Evolutionary conservation across 164 flowering plant genomes (phyloP).

Genomic region (Magnolia officinalis): DNA sequence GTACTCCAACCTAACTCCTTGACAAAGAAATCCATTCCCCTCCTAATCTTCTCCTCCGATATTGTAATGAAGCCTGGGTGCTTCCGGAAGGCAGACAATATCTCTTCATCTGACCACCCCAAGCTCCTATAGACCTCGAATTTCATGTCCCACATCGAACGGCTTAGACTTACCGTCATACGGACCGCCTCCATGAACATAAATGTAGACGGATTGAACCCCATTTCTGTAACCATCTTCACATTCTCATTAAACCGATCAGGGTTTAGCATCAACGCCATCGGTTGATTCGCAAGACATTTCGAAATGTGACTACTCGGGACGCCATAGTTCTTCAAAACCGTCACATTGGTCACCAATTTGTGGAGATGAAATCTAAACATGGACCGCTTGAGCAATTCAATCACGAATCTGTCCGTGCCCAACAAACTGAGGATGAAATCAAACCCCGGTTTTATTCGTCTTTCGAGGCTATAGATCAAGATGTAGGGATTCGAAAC

Average conservation of each 20-base stretch:
- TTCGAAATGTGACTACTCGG: conserved; percentile 1
- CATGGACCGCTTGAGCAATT: conserved; percentile 3
- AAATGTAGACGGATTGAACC: conserved; percentile 10
- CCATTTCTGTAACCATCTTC: conserved; percentile 10
- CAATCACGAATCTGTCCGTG: background rate
- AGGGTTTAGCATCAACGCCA: background rate
- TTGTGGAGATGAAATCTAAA: background rate
- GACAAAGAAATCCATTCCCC: conserved; percentile 14
- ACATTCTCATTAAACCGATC: conserved; percentile 5
- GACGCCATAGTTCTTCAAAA: conserved; percentile 12
- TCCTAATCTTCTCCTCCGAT: conserved; percentile 20
- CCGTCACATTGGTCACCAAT: conserved; percentile 3
- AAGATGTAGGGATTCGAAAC: background rate
- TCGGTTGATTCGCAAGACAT: background rate
- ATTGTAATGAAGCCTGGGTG: conserved; percentile 11
- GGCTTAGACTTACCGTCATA: background rate
- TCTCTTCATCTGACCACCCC: conserved; percentile 27
- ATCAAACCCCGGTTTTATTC: background rate
- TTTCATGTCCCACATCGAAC: conserved; percentile 16
- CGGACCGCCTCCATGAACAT: conserved; percentile 10
- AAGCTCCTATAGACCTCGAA: conserved; percentile 15
- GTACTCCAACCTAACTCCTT: conserved; percentile 13
- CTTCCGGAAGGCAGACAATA: conserved; percentile 9
- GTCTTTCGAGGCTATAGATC: conserved; percentile 5
- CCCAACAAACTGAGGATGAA: background rate